Evolutionary conservation across 805 yeast species (phyloP).

Genomic region (Naumovozyma dairenensis): DNA sequence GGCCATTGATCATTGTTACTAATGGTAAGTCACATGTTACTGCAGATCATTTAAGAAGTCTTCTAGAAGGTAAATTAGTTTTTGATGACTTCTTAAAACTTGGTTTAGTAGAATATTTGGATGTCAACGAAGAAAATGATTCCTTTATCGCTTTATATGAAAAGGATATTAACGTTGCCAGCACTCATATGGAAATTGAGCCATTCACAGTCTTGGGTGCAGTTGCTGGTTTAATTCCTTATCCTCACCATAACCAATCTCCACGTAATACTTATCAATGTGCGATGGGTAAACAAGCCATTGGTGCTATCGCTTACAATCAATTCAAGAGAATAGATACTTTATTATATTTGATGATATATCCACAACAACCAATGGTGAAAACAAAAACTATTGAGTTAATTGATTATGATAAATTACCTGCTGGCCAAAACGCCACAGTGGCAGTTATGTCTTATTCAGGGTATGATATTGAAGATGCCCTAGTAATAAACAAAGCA

Average conservation of each 20-base stretch:
- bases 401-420: constrained; percentile 89
- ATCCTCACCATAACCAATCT: constrained; percentile 98
- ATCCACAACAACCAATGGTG: constrained; percentile 99
- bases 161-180: constrained; percentile 40
- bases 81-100: constrained; percentile 82
- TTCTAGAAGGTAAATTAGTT: constrained; percentile 62
- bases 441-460: constrained; percentile 99
- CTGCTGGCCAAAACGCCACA: constrained; percentile 98
- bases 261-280: constrained; percentile 99
- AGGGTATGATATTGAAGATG: constrained; percentile 99
- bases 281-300: constrained; percentile 99
- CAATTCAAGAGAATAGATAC: constrained; percentile 95
- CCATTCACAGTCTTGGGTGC: constrained; percentile 97
- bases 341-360: constrained; percentile 86
- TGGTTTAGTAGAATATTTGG: constrained; percentile 90
- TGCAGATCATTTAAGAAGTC: constrained; percentile 53
- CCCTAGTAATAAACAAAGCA: constrained; percentile 85
- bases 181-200: constrained; percentile 91
- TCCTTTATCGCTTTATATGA: constrained; percentile 88
- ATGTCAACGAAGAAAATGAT: constrained; percentile 96
- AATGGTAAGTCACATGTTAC: constrained; percentile 61
- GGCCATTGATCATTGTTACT: constrained; percentile 85
- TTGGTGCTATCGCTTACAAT: constrained; percentile 96
- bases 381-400: constrained; percentile 94
- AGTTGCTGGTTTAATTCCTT: constrained; percentile 96